Conservation (phyloP, 306 rosid species). For the Acacia melanoxylon region DNA sequence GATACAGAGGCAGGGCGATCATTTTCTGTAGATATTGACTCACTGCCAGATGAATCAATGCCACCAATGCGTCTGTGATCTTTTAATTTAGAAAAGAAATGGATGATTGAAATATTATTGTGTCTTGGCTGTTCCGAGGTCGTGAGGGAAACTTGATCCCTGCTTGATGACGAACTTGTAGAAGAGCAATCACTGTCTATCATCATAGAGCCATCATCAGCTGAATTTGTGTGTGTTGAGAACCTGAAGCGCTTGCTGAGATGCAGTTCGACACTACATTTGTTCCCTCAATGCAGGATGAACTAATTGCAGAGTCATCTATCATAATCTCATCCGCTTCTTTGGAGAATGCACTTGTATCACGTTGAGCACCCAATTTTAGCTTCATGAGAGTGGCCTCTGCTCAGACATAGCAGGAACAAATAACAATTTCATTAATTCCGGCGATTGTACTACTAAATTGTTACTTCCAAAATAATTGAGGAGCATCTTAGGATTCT, state of each 20-base stretch:
- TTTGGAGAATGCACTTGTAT: constrained; percentile 26
- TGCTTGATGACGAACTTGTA: neutral
- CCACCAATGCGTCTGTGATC: constrained; percentile 23
- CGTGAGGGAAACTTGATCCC: constrained; percentile 22
- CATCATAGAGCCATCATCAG: constrained; percentile 30
- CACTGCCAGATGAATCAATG: constrained; percentile 26
- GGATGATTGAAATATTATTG: constrained; percentile 46
- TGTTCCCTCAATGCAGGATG: constrained; percentile 37
- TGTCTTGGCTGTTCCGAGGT: constrained; percentile 21
- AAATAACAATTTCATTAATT: neutral
- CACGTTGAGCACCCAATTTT: constrained; percentile 66
- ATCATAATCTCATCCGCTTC: constrained; percentile 27
- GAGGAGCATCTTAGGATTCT: neutral
- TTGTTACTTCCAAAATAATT: neutral
- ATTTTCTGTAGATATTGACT: constrained; percentile 24
- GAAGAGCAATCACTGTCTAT: constrained; percentile 51
- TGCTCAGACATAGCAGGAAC: constrained; percentile 35
- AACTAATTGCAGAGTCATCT: constrained; percentile 38
- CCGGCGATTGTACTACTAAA: neutral
- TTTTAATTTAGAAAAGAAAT: constrained; percentile 54
- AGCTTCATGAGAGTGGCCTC: constrained; percentile 87
- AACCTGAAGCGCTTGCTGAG: constrained; percentile 30
- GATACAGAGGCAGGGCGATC: constrained; percentile 31
- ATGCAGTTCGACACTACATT: constrained; percentile 26
- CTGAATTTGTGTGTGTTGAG: constrained; percentile 16